Conservation (phyloP, 306 rosid species). For the Spatholobus suberectus region DNA sequence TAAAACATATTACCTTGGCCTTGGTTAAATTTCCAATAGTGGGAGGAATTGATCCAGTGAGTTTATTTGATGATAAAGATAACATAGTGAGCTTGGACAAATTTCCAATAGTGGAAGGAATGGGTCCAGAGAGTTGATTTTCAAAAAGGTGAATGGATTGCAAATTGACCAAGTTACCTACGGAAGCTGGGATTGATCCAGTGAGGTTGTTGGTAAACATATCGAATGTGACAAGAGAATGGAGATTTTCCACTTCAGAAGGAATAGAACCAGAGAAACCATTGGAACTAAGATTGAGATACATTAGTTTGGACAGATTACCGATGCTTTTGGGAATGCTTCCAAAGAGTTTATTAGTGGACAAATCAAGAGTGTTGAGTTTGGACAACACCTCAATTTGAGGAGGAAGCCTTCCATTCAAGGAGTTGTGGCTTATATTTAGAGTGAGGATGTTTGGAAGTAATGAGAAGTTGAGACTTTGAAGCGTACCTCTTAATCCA, state of each 20-base stretch:
- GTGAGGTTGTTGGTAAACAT: not conserved
- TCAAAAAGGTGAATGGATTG: not conserved
- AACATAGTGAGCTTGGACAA: not conserved
- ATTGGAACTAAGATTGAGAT: not conserved
- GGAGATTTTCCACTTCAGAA: conserved; percentile 10
- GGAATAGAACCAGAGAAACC: not conserved
- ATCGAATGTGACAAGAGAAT: not conserved
- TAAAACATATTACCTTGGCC: not conserved
- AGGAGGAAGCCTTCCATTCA: conserved; percentile 1
- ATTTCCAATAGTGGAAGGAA: not conserved
- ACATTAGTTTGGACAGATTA: not conserved
- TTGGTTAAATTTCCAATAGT: not conserved
- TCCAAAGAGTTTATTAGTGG: not conserved
- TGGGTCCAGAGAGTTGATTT: not conserved
- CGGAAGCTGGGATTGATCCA: not conserved
- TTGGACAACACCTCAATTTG: conserved; percentile 7
- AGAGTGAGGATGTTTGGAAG: no score
- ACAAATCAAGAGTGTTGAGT: not conserved
- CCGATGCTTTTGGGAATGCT: not conserved
- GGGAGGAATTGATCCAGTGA: not conserved
- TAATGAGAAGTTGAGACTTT: no score
- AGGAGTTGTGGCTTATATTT: no score
- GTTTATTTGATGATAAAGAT: not conserved
- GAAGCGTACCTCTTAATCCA: no score
- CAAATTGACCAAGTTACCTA: not conserved